These are phyloP conservation scores for Saccharum spontaneum DNA, from an alignment of 176 grass and related monocot species.

Conservation along the genomic window DNA sequence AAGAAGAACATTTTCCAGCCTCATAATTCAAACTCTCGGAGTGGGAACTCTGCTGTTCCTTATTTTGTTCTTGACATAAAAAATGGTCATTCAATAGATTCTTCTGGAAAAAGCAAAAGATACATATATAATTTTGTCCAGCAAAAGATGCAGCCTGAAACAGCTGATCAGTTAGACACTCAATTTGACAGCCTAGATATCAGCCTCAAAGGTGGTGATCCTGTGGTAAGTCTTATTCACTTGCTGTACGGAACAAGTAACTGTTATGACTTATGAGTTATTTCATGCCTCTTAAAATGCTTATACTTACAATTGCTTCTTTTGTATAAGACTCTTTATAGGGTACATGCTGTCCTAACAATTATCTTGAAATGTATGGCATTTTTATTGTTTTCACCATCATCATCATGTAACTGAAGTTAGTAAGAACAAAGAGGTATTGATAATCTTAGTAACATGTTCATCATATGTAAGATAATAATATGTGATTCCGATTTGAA, in stretches of 20 bases:
- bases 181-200: slow-evolving; percentile 58
- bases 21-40: slow-evolving; percentile 34
- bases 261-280: not conserved
- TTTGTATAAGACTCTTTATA: slow-evolving; percentile 6
- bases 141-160: slow-evolving; percentile 49
- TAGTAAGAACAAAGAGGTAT: not conserved
- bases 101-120: slow-evolving; percentile 65
- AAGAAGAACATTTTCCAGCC: slow-evolving; percentile 67
- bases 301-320: slow-evolving; percentile 12
- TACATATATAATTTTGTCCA: slow-evolving; percentile 81
- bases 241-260: slow-evolving; percentile 15
- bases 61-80: slow-evolving; percentile 65
- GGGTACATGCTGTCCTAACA: not conserved
- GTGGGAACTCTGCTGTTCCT: slow-evolving; percentile 29
- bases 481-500: not conserved
- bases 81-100: slow-evolving; percentile 52
- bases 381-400: slow-evolving; percentile 16
- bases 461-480: not conserved
- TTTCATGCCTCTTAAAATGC: slow-evolving; percentile 26
- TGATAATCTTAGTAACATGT: slow-evolving; percentile 8
- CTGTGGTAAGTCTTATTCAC: slow-evolving; percentile 64
- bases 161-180: slow-evolving; percentile 22
- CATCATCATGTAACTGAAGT: not conserved
- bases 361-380: not conserved
- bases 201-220: slow-evolving; percentile 71